A percentile compares a stretch with the other conserved stretches of the same genome.
Conservation (phyloP, 192 early-diverging fungal genomes). For the Coemansia sp. region DNA sequence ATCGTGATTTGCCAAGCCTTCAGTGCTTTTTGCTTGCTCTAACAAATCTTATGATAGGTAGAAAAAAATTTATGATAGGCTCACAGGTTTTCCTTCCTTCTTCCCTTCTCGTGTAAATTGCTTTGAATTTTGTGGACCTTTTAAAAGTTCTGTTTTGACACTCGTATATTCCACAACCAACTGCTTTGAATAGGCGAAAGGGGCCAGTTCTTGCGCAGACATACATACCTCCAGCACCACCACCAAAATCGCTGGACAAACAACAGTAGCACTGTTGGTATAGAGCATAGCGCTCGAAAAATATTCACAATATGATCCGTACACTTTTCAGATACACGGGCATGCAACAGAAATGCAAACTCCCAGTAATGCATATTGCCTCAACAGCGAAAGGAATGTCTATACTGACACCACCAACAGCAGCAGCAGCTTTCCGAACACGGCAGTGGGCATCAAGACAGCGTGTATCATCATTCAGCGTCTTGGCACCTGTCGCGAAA, state of each 20-base stretch:
- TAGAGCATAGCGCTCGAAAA: neutral
- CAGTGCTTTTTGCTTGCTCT: no score
- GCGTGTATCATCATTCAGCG: constrained; percentile 18
- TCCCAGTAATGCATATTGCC: neutral
- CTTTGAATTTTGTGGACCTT: neutral
- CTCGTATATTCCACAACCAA: neutral
- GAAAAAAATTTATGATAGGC: no score
- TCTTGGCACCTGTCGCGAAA: constrained; percentile 11
- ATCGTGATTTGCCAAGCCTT: no score
- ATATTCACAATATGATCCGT: constrained; percentile 9
- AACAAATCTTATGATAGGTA: no score
- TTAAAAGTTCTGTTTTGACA: neutral
- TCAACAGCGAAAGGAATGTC: neutral
- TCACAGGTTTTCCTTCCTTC: no score
- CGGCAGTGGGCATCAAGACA: neutral
- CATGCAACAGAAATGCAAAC: neutral
- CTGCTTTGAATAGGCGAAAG: neutral
- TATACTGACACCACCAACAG: neutral
- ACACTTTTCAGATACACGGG: constrained; percentile 5
- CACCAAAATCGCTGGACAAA: neutral
- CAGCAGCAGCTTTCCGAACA: neutral
- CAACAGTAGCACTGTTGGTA: neutral
- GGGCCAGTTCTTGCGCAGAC: neutral
- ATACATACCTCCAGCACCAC: no score
- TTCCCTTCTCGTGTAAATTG: no score